phyloP scores from a whole-genome alignment of 495 filamentous ascomycete species.

The Lineolata rhizophorae region DNA sequence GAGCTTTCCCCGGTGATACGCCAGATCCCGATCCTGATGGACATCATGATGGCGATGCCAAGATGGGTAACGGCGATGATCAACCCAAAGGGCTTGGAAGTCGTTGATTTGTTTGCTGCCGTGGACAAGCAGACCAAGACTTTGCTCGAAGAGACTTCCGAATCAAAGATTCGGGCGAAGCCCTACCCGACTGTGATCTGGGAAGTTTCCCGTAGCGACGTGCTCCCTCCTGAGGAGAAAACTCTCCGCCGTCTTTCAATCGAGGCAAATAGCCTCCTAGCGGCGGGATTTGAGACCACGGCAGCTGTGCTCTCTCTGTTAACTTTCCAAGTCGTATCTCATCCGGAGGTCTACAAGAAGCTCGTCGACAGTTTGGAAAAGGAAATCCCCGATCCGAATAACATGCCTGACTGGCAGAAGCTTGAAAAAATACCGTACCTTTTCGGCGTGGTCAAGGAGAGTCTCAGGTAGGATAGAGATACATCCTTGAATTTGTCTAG shows the following conservation, averaged over 20 bases:
- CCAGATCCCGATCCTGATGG: slow-evolving; percentile 5
- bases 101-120: neutral
- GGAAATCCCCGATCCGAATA: neutral
- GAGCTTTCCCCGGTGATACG: slow-evolving; percentile 6
- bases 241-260: slow-evolving; percentile 16
- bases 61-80: neutral
- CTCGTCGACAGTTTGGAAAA: neutral
- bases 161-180: neutral
- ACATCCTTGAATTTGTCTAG: too few relatives aligned
- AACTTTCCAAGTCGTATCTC: neutral
- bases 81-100: neutral
- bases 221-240: neutral
- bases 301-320: neutral
- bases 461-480: slow-evolving; percentile 24
- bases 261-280: slow-evolving; percentile 6
- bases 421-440: slow-evolving; percentile 31
- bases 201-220: neutral
- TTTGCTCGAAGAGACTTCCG: neutral
- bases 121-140: neutral
- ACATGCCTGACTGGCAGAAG: slow-evolving; percentile 16
- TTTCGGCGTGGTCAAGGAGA: slow-evolving; percentile 24
- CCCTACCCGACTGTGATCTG: neutral
- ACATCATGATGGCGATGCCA: slow-evolving; percentile 2
- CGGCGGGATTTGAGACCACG: slow-evolving; percentile 7
- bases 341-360: neutral